Evolutionary conservation across 2,329 filamentous ascomycete genomes (phyloP).

Genomic region (Monilinia vaccinii-corymbosi): DNA sequence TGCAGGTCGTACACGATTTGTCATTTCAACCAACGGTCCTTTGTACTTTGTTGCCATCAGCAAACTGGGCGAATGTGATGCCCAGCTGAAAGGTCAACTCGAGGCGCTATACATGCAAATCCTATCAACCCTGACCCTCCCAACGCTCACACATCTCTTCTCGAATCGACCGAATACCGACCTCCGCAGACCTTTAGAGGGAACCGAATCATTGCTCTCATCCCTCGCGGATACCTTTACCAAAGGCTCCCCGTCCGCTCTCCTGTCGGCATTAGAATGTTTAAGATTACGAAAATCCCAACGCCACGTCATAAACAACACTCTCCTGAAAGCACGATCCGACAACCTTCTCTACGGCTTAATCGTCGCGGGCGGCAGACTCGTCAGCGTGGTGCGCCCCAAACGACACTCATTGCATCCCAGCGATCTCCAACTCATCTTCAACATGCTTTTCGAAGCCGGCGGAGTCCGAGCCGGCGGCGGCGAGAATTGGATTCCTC

Average conservation of each 20-base stretch:
- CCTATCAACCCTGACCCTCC: slow-evolving; percentile 84
- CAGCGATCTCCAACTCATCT: slow-evolving; percentile 89
- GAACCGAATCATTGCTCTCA: slow-evolving; percentile 83
- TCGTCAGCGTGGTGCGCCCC: slow-evolving; percentile 90
- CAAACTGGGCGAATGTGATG: slow-evolving; percentile 82
- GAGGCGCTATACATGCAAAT: slow-evolving; percentile 98
- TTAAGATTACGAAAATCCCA: slow-evolving; percentile 86
- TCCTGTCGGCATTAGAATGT: slow-evolving; percentile 87
- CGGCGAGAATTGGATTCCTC: slow-evolving; percentile 94
- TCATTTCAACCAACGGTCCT: slow-evolving; percentile 74
- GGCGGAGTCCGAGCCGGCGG: slow-evolving; percentile 85
- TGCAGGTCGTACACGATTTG: slow-evolving; percentile 78
- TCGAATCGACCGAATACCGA: slow-evolving; percentile 88
- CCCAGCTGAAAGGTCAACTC: slow-evolving; percentile 76
- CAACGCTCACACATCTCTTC: slow-evolving; percentile 79
- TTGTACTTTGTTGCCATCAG: slow-evolving; percentile 93
- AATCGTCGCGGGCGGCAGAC: slow-evolving; percentile 81
- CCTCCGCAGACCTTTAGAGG: slow-evolving; percentile 77
- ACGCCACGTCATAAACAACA: slow-evolving; percentile 75
- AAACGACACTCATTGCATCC: slow-evolving; percentile 94
- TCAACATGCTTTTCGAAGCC: slow-evolving; percentile 98
- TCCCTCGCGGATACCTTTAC: slow-evolving; percentile 94
- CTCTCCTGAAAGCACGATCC: slow-evolving; percentile 68
- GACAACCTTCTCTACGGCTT: slow-evolving; percentile 83
- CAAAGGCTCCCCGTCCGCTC: slow-evolving; percentile 76